Base-by-base conservation (phyloP, 73 alveolate species). In the Blepharisma japonicum region DNA sequence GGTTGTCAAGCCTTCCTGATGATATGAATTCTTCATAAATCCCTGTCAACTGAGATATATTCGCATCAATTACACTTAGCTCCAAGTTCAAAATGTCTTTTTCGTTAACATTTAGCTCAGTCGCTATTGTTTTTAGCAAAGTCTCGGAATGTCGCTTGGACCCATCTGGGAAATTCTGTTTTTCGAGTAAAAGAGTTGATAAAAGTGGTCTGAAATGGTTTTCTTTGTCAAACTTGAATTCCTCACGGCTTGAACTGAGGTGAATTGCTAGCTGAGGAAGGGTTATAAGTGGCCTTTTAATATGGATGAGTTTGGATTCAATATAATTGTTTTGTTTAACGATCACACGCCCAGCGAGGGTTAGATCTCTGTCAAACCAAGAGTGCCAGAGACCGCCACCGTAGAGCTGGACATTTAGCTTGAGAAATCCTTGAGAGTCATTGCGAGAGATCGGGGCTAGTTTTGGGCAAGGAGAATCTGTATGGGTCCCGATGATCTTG, bases 361-460 rank as follows among this genome's bases (percentile, higher is more conserved):
- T 93, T 53, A 96, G 86, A 78, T 96, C 99, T 86, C 99, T 93
- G 78, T 96, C 99, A 83, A 96, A 86, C 99, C 99, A 96, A 6
- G 99, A 94, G 81, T 94, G 97, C 99, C 99, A 96, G 20, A 96
- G 90, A 53, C 98, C 99, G 6, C 99, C 99, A 20, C 99, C 99
- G 87, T 96, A 96, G 7, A 88, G 84, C 78, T 89, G 91, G 23
- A 96, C 93, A 72, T 95, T 90, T 55, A 95, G 83, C 84, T 95
- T 82, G 81, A 88, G 85, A 71, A 86, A 84, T 54, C 95, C 98
- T 81, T 92, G 93, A 27, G 94, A 81, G 38, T 89, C 92, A 70
- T 81, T 76, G 55, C 89, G 84, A 51, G 98, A 83, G 53, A 91
- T 86, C 4, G 99, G 99, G 27, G 99, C 98, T 18, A 96, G 90